Conservation (phyloP, 2,329 filamentous ascomycete genomes). For the Phyllosticta citrichinensis region DNA sequence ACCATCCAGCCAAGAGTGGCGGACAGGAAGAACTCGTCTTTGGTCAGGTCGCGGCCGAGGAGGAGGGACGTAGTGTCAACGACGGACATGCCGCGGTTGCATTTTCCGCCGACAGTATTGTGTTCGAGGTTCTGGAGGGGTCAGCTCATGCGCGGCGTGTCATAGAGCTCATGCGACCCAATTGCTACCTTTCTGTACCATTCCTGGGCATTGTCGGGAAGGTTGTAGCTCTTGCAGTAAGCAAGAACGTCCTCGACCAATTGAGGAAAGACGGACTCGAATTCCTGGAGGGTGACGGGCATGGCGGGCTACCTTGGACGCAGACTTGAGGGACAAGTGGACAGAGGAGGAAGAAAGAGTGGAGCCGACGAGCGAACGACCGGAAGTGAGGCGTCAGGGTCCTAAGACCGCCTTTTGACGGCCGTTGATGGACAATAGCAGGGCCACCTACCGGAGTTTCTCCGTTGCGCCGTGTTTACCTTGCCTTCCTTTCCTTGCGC, state of each 20-base stretch:
- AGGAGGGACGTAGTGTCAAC: slow-evolving; percentile 82
- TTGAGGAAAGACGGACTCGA: slow-evolving; percentile 81
- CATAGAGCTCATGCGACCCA: slow-evolving; percentile 7
- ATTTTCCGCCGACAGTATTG: slow-evolving; percentile 91
- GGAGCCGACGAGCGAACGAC: neutral
- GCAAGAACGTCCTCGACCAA: slow-evolving; percentile 73
- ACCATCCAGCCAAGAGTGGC: slow-evolving; percentile 94
- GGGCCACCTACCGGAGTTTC: neutral
- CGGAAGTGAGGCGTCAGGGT: neutral
- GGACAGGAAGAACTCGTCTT: slow-evolving; percentile 79
- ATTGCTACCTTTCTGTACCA: slow-evolving; percentile 70
- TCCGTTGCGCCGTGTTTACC: neutral
- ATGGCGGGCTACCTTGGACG: slow-evolving; percentile 31
- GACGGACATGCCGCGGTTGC: slow-evolving; percentile 97
- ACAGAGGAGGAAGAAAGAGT: neutral
- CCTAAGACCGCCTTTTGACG: neutral
- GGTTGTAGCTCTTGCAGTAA: slow-evolving; percentile 70
- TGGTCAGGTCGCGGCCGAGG: slow-evolving; percentile 57
- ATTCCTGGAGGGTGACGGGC: slow-evolving; percentile 71
- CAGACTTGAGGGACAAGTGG: neutral
- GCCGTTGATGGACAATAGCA: neutral
- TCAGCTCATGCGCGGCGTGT: slow-evolving; percentile 13
- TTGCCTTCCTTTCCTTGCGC: neutral
- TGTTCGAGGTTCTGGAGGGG: slow-evolving; percentile 61
- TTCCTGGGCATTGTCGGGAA: slow-evolving; percentile 68